phyloP scores from a whole-genome alignment of 2,329 filamentous ascomycete species.

The Paraphoma sp. region DNA sequence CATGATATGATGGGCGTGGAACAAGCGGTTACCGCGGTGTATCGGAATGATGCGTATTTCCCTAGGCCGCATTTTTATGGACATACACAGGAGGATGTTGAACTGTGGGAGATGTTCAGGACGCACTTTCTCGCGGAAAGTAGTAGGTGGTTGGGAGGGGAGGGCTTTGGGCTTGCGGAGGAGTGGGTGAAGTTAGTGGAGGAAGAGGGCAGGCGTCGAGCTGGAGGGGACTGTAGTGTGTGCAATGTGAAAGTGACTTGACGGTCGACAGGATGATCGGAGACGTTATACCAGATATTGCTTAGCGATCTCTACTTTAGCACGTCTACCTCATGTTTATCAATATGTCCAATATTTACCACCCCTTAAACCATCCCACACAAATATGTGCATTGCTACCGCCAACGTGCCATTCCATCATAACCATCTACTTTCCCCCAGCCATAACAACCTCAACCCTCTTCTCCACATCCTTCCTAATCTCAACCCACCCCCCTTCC shows the following conservation, averaged over 20 bases:
- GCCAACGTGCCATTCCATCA: too few species aligned
- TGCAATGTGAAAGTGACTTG: not conserved
- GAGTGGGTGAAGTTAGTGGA: not conserved
- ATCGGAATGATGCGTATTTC: constrained; percentile 60
- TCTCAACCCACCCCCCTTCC: constrained; percentile 72
- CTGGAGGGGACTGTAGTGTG: not conserved
- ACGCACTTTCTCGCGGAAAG: not conserved
- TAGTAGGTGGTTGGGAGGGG: not conserved
- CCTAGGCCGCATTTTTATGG: constrained; percentile 32
- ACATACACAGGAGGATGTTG: not conserved
- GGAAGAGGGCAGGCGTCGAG: not conserved
- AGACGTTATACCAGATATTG: too few species aligned
- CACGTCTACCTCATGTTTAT: too few species aligned
- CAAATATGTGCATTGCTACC: too few species aligned
- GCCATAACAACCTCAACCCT: constrained; percentile 47
- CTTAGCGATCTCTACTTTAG: too few species aligned
- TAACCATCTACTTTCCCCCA: not conserved
- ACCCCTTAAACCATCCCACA: not conserved
- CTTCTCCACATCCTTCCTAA: constrained; percentile 58
- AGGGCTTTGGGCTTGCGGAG: not conserved
- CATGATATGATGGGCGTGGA: constrained; percentile 51
- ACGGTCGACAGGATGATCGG: not conserved
- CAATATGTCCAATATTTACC: too few species aligned
- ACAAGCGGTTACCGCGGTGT: constrained; percentile 54
- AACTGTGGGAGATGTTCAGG: constrained; percentile 1